Evolutionary conservation across 75 land plant species (phyloP), one percentile per base, ranked within the genome.

Genomic region (Selaginella moellendorffii): DNA sequence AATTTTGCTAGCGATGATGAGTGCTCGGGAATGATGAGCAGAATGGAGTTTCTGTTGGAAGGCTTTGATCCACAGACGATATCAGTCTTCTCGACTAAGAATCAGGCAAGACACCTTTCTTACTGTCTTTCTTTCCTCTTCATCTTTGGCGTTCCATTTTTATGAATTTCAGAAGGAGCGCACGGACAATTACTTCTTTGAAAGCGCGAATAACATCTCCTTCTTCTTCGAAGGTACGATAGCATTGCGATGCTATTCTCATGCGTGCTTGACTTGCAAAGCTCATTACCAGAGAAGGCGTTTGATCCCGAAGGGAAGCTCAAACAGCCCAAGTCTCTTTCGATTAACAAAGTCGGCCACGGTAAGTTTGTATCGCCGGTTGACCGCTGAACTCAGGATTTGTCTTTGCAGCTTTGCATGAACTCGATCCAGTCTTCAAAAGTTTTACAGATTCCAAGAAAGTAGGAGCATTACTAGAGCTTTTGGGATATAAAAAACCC

Each of bases 321-420:
- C 67, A 85, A 76, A 72, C 99, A 84, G 72, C 81, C 96, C 63
- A 95, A 89, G 71, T 65, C 83, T 62, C 75, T 95, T 5, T 95
- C 99, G 0, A 89, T 95, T 21, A 95, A 95, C 72, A 95, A 95
- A 91, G 99, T 89, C 72, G 99, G 99, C 63, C 99, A 95, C 79
- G 99, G 99, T 95, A 66, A 30, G 73, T 67, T 53, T 9, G 26
- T 1, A 8, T 19, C 8, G 10, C 5, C 64, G 9, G 5, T 21
- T 58, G n/a, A n/a, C n/a, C n/a, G n/a, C n/a, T n/a, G n/a, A n/a
- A n/a, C n/a, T n/a, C n/a, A n/a, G n/a, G n/a, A n/a, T n/a, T n/a
- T n/a, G 46, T 52, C 67, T 59, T n/a, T 76, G 68, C 85, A 95
- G 96, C 96, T 36, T 68, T 95, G 61, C 99, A 95, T 68, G 99